Evolutionary conservation across 2,329 filamentous ascomycete genomes (phyloP), one percentile per base, ranked within the genome.

Genomic region (Colletotrichum phormii): DNA sequence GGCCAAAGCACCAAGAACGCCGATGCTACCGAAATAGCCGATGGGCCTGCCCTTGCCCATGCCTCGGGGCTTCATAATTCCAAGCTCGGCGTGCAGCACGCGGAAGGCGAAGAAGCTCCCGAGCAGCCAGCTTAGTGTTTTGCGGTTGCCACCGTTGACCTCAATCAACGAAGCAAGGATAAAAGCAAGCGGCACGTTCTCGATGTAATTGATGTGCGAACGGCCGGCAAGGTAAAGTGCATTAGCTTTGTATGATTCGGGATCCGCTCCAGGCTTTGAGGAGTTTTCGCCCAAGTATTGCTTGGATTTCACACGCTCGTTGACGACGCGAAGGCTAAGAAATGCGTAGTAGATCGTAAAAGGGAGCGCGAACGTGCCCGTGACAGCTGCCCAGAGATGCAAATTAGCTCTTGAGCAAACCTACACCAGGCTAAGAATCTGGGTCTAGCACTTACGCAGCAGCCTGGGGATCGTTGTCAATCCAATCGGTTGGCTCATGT

Each of bases 311-410:
- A 72, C 24, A 6, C 69, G 64, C 29, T 72, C 55, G 37, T 49
- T 35, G 12, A 72, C 64, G 24, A 67, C 59, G 11, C 64, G 57
- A n/a, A 72, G 18, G 29, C 64, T 72, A 37, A 72, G 69, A 11
- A 72, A 53, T 12, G 58, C 64, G 58, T 72, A 72, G 58, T 68
- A 72, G 13, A 58, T 31, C 11, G 69, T 68, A 37, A 72, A 72
- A 2, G 69, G 69, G 8, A 72, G 64, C 11, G 58, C 64, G n/a
- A 72, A 72, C 8, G 51, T 33, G 15, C 69, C 64, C 9, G 64
- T 72, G 1, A 72, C 64, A 9, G 69, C 69, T 72, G 24, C 8
- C 42, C 54, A n/a, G 2, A n/a, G 13, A n/a, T 6, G 35, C 55
- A 18, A 67, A 12, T 22, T 5, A 18, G 29, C 26, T 53, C 9